Conservation (phyloP, 169 alveolate species). For the Plasmodium sp. region DNA sequence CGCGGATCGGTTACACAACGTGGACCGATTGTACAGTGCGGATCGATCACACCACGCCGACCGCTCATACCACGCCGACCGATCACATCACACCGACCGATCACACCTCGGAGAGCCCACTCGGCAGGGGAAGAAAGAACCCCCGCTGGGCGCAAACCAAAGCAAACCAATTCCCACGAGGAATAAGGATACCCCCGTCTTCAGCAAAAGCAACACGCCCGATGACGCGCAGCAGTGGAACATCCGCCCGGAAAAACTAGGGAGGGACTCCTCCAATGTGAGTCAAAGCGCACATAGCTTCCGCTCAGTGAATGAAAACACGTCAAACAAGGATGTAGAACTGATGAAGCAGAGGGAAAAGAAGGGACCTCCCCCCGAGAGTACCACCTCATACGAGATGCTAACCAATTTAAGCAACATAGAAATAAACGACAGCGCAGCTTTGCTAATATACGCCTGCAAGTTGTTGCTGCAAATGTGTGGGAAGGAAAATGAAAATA, state of each 20-base stretch:
- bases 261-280: constrained; percentile 14
- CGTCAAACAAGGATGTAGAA: neutral
- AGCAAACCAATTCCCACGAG: neutral
- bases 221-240: neutral
- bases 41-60: neutral
- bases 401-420: constrained; percentile 34
- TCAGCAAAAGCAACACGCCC: neutral
- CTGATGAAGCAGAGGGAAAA: neutral
- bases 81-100: neutral
- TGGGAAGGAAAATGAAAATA: neutral
- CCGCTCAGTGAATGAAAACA: neutral
- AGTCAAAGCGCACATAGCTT: constrained; percentile 1
- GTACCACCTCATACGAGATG: constrained; percentile 14
- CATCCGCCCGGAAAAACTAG: neutral
- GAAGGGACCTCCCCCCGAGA: neutral
- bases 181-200: neutral
- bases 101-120: neutral
- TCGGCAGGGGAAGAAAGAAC: neutral
- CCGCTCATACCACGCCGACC: neutral
- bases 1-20: neutral
- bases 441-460: constrained; percentile 34
- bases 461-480: constrained; percentile 18
- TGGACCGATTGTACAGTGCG: too few relatives aligned
- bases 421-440: constrained; percentile 25
- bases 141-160: neutral